A percentile compares a stretch with the other conserved stretches of the same genome.
Evolutionary conservation across 495 filamentous ascomycete species (phyloP).

Genomic region (Patellaria atrata): DNA sequence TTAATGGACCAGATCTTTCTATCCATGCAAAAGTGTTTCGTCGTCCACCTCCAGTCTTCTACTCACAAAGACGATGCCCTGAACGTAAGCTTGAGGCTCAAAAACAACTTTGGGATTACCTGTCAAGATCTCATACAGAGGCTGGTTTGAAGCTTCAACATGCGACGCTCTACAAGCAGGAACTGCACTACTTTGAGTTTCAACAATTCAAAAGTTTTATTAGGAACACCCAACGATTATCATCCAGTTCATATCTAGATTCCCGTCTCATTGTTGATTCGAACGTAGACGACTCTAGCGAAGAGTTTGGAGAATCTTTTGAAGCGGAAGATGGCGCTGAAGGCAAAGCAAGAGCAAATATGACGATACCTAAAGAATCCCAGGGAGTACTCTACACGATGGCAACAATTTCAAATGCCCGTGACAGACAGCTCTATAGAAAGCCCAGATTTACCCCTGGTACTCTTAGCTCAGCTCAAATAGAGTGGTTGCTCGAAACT

Average conservation of each 20-base stretch:
- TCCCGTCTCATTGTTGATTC: slow-evolving; percentile 9
- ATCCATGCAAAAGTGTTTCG: slow-evolving; percentile 18
- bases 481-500: slow-evolving; percentile 42
- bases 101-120: slow-evolving; percentile 21
- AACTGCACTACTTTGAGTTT: too few relatives aligned
- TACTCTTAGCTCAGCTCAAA: too few relatives aligned
- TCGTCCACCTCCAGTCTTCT: slow-evolving; percentile 21
- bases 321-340: too few relatives aligned
- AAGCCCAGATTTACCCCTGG: too few relatives aligned
- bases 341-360: too few relatives aligned
- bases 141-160: slow-evolving; percentile 12
- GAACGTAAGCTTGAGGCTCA: slow-evolving; percentile 20
- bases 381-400: too few relatives aligned
- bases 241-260: slow-evolving; percentile 8
- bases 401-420: too few relatives aligned
- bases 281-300: slow-evolving; percentile 1
- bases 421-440: too few relatives aligned
- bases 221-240: slow-evolving; percentile 1
- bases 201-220: background rate
- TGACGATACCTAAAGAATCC: too few relatives aligned
- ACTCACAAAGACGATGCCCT: slow-evolving; percentile 6
- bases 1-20: slow-evolving; percentile 31
- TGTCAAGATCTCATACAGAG: slow-evolving; percentile 14
- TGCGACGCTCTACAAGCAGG: slow-evolving; percentile 15
- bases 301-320: too few relatives aligned